Base-by-base conservation (phyloP, 306 rosid species). In the Casuarina equisetifolia region DNA sequence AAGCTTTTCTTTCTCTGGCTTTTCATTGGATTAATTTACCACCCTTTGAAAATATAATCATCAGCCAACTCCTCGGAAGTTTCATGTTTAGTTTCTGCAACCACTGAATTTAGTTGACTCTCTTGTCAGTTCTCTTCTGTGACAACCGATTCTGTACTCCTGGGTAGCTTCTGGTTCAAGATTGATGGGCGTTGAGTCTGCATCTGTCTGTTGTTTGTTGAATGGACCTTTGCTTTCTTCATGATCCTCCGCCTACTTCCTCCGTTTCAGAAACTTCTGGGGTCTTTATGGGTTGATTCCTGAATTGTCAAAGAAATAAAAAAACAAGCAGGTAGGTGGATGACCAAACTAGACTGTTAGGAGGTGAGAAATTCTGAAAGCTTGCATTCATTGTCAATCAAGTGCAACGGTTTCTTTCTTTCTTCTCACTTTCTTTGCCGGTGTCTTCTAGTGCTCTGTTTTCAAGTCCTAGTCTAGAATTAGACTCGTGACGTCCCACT, bases 1-100 rank as follows among this genome's bases (percentile, higher is more conserved):
- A 77, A 81, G 75, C 74, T 69, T 35, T 74, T 74, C 44, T 66
- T 57, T 74, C 70, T 70, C 20, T 25, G 32, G 32, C 68, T 52
- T n/a, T 73, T 70, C 73, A 25, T 25, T 25, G 32, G 32, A 25
- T 25, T 25, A 25, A 25, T 1, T 25, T 25, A 25, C 32, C 1
- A 0, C 32, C 32, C 32, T 25, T 25, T 25, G 32, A 25, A 25
- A 25, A 25, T 25, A 25, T 25, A 25, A 25, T 25, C 32, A 25
- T 25, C 32, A 25, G 32, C 32, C 32, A 25, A 25, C 32, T 25
- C 32, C 32, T 25, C 32, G 32, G 32, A 25, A 25, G 32, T 25
- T 25, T 25, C 32, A 25, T 25, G 32, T 25, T 25, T 25, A 25
- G 32, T 25, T 25, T 25, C 0, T 25, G 32, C 32, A 1, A 0